These are phyloP conservation scores for Afroboletus lepidellus DNA, from an alignment of 1,284 basidiomycete genomes.

Conservation along the genomic window DNA sequence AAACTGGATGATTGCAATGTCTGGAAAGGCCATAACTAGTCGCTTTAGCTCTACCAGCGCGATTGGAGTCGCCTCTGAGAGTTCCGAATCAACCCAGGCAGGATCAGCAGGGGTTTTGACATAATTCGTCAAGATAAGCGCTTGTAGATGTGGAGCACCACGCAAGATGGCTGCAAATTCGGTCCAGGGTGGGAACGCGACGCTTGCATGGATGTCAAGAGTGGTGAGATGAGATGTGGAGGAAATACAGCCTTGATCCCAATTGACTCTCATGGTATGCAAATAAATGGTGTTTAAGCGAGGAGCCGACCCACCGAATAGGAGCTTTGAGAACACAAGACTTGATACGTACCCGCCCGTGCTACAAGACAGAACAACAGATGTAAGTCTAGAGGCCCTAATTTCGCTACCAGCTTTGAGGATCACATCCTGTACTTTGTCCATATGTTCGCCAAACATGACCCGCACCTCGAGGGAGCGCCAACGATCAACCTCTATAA, in stretches of 20 bases:
- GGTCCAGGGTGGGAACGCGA: background rate
- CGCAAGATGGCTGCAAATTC: background rate
- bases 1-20: background rate
- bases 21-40: background rate
- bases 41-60: background rate
- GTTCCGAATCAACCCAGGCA: background rate
- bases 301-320: background rate
- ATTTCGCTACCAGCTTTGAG: background rate
- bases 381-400: too few relatives aligned
- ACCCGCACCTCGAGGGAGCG: background rate
- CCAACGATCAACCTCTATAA: background rate
- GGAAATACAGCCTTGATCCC: constrained; percentile 1
- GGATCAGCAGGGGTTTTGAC: background rate
- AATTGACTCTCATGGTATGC: background rate
- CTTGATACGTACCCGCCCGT: background rate
- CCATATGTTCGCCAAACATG: background rate
- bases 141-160: background rate
- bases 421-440: background rate
- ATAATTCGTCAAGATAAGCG: background rate
- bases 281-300: background rate
- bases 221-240: background rate
- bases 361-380: too few relatives aligned
- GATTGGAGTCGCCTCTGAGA: background rate
- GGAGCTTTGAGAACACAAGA: background rate
- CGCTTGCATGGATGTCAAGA: background rate